These are phyloP conservation scores for Nothophoma quercina DNA, from an alignment of 2,329 filamentous ascomycete species.

Conservation along the genomic window DNA sequence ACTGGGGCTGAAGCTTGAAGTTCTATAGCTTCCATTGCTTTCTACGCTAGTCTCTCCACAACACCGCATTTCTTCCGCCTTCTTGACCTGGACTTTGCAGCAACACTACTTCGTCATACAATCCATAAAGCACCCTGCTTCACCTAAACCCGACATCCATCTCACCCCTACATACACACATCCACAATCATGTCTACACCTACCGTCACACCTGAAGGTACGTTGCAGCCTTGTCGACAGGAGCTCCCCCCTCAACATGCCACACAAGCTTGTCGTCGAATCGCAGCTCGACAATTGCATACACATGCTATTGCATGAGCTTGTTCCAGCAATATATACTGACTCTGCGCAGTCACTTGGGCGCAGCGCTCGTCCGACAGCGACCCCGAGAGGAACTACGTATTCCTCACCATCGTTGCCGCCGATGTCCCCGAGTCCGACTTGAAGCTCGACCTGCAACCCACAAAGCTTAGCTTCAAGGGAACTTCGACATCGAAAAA, in stretches of 20 bases:
- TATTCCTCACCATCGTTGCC: constrained; percentile 91
- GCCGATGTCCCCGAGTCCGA: constrained; percentile 80
- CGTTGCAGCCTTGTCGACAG: constrained; percentile 37
- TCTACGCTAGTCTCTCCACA: constrained; percentile 49
- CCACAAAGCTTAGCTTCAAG: constrained; percentile 79
- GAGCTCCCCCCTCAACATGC: constrained; percentile 7
- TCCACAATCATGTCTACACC: constrained; percentile 32
- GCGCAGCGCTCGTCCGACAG: constrained; percentile 88
- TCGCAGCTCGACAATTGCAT: constrained; percentile 2
- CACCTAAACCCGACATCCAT: constrained; percentile 2
- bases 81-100: constrained; percentile 32
- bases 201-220: constrained; percentile 52
- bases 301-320: background rate
- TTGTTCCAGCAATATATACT: constrained; percentile 15
- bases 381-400: constrained; percentile 87
- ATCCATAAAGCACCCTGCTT: constrained; percentile 11
- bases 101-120: constrained; percentile 27
- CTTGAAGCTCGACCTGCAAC: constrained; percentile 83
- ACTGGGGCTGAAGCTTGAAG: constrained; percentile 31
- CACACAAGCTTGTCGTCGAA: constrained; percentile 5
- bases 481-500: constrained; percentile 86
- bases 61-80: constrained; percentile 47
- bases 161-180: constrained; percentile 4
- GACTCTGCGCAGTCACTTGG: constrained; percentile 78
- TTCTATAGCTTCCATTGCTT: constrained; percentile 50